These are phyloP conservation scores for Diutina scorzettiae DNA, from an alignment of 1,139 yeast genomes.

Conservation along the genomic window DNA sequence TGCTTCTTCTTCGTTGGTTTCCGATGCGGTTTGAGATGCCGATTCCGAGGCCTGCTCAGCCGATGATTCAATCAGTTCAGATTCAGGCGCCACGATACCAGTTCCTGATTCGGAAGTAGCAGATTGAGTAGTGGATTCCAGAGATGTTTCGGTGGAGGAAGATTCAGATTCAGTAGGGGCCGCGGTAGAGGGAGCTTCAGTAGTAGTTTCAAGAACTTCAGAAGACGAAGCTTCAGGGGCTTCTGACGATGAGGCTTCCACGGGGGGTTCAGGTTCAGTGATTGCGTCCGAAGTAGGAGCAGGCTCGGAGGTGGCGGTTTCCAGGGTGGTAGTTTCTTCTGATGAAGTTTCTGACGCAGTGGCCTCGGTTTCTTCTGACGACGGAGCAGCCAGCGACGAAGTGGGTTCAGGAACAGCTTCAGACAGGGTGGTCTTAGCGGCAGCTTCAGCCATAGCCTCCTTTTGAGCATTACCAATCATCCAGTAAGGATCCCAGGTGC, in stretches of 20 bases:
- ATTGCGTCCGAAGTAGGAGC: not conserved
- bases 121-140: not conserved
- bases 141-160: not conserved
- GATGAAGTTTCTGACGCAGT: not conserved
- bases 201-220: not conserved
- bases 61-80: too few species aligned
- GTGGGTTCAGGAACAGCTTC: not conserved
- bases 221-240: not conserved
- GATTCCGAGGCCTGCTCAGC: not conserved
- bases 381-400: not conserved
- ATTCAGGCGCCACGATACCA: not conserved
- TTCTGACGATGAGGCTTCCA: not conserved
- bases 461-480: not conserved
- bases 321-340: not conserved
- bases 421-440: not conserved
- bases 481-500: conserved; percentile 3
- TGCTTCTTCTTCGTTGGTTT: not conserved
- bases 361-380: not conserved
- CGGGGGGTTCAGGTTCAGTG: not conserved
- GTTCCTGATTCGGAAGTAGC: not conserved
- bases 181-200: not conserved
- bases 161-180: not conserved
- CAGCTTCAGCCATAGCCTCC: not conserved
- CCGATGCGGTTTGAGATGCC: not conserved
- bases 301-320: not conserved